Conservation (phyloP, 1,139 yeast genomes). For the Yamadazyma diddensiae region DNA sequence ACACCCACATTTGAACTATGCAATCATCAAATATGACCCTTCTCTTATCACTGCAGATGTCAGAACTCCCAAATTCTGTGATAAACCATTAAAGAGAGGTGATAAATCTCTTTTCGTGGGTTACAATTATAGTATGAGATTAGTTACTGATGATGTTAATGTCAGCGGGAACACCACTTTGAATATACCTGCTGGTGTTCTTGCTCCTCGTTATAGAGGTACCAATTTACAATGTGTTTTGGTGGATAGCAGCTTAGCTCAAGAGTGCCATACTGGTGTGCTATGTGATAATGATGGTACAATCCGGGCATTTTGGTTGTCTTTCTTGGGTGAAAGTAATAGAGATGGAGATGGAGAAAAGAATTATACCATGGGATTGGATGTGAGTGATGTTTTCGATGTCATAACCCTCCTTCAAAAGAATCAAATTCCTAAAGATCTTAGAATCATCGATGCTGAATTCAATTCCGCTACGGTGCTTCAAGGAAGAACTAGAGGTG, state of each 20-base stretch:
- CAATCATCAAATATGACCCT: slow-evolving; percentile 82
- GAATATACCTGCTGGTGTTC: slow-evolving; percentile 66
- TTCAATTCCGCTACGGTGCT: slow-evolving; percentile 65
- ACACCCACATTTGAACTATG: slow-evolving; percentile 87
- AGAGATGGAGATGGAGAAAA: slow-evolving; percentile 50
- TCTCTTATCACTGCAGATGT: slow-evolving; percentile 43
- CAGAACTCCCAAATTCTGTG: slow-evolving; percentile 60
- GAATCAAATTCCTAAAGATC: slow-evolving; percentile 51
- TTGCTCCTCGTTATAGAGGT: slow-evolving; percentile 80
- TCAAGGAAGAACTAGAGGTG: slow-evolving; percentile 82
- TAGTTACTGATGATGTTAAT: slow-evolving; percentile 63
- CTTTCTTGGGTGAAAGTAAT: slow-evolving; percentile 68
- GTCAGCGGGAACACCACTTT: slow-evolving; percentile 75
- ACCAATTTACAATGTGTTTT: slow-evolving; percentile 77
- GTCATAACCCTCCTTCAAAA: slow-evolving; percentile 55
- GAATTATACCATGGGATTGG: slow-evolving; percentile 78
- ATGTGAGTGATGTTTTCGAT: slow-evolving; percentile 58
- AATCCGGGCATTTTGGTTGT: slow-evolving; percentile 79
- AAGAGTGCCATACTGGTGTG: slow-evolving; percentile 79
- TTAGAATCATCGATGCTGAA: slow-evolving; percentile 75
- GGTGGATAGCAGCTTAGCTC: slow-evolving; percentile 69
- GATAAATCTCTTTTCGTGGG: slow-evolving; percentile 77
- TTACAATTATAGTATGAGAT: slow-evolving; percentile 65
- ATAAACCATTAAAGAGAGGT: slow-evolving; percentile 65
- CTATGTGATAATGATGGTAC: slow-evolving; percentile 77